phyloP scores from a whole-genome alignment of 345 rosid genomes.

The Erucastrum elatum region DNA sequence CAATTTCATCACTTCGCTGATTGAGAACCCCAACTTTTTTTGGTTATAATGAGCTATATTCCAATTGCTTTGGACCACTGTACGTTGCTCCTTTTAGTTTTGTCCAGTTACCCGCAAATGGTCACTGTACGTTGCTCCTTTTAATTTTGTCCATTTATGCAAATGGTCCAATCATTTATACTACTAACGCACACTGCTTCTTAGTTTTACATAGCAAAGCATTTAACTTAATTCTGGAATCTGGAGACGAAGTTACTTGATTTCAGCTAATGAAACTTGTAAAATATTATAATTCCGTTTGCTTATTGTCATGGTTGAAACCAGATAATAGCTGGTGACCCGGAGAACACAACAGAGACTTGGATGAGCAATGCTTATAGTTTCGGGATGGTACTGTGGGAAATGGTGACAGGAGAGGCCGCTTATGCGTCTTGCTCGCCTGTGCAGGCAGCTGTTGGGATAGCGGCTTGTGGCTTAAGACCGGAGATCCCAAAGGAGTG shows the following conservation, averaged over 20 bases:
- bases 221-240: conserved; percentile 5
- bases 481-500: conserved; percentile 96
- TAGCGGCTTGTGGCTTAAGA: conserved; percentile 92
- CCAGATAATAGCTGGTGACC: conserved; percentile 96
- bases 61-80: neutral
- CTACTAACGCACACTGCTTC: neutral
- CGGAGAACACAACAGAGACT: conserved; percentile 83
- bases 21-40: conserved; percentile 46
- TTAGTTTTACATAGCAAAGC: conserved; percentile 2
- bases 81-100: neutral
- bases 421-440: conserved; percentile 90
- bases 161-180: conserved; percentile 1
- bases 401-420: conserved; percentile 89
- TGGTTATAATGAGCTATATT: neutral
- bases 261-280: neutral
- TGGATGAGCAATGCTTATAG: conserved; percentile 97
- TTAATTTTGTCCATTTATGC: neutral
- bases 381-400: conserved; percentile 97
- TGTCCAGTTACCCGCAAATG: neutral
- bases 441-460: conserved; percentile 95
- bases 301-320: conserved; percentile 29
- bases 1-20: conserved; percentile 39
- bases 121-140: neutral
- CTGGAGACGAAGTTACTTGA: neutral
- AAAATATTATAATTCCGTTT: neutral